Evolutionary conservation across 2,329 filamentous ascomycete species (phyloP).

Genomic region (Huntiella savannae): DNA sequence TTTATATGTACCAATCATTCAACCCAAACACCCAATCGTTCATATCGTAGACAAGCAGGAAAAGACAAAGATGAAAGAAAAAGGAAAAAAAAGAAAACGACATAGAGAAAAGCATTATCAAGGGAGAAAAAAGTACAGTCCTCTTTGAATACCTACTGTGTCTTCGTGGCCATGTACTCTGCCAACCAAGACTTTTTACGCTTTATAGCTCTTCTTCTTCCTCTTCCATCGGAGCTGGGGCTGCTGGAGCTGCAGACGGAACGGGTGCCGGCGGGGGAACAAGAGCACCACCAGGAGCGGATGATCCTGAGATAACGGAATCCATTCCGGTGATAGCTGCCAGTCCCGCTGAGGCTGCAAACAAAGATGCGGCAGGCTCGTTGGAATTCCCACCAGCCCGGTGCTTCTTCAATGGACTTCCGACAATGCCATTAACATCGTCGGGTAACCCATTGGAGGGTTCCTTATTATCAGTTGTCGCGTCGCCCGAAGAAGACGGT

Average conservation of each 20-base stretch:
- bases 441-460: conserved; percentile 8
- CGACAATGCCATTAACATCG: conserved; percentile 22
- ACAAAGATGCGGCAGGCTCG: conserved; percentile 9
- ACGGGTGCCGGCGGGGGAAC: conserved; percentile 4
- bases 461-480: conserved; percentile 10
- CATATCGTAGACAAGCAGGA: background rate
- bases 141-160: conserved; percentile 6
- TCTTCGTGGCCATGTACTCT: background rate
- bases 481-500: conserved; percentile 19
- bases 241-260: background rate
- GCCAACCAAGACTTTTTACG: background rate
- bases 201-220: conserved; percentile 12
- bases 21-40: background rate
- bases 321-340: conserved; percentile 10
- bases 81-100: conserved; percentile 1
- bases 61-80: conserved; percentile 5
- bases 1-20: background rate
- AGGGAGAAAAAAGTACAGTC: background rate
- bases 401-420: conserved; percentile 60
- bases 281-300: conserved; percentile 5
- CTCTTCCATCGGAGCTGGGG: conserved; percentile 9
- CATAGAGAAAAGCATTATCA: conserved; percentile 4
- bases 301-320: conserved; percentile 5
- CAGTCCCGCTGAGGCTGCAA: conserved; percentile 9
- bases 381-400: conserved; percentile 30